These are phyloP conservation scores for Steccherinum ochraceum DNA, from an alignment of 768 basidiomycete genomes.

Conservation along the genomic window DNA sequence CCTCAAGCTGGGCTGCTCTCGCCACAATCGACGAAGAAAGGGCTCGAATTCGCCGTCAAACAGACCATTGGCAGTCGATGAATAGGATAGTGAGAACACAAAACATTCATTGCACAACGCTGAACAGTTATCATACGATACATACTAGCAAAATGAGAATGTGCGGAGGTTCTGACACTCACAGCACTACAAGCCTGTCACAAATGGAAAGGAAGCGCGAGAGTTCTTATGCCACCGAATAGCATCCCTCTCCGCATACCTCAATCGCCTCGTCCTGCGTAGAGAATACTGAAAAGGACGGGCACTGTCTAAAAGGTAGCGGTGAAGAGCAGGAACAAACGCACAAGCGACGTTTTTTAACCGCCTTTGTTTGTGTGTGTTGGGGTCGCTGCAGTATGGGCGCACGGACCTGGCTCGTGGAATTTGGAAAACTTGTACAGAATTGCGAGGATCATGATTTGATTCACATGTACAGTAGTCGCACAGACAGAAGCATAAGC, in stretches of 20 bases:
- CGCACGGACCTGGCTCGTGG: too few species aligned
- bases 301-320: constrained; percentile 75
- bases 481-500: neutral
- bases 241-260: constrained; percentile 52
- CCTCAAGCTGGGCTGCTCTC: too few species aligned
- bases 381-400: neutral
- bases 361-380: neutral
- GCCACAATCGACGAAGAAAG: too few species aligned
- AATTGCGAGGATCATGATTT: too few species aligned
- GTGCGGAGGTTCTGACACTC: constrained; percentile 62
- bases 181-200: constrained; percentile 35
- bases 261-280: constrained; percentile 62
- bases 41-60: too few species aligned
- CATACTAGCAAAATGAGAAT: constrained; percentile 27
- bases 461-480: too few species aligned
- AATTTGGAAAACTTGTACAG: too few species aligned
- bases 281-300: constrained; percentile 32
- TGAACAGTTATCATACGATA: too few species aligned
- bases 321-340: constrained; percentile 17
- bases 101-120: too few species aligned
- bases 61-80: too few species aligned
- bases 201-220: constrained; percentile 30
- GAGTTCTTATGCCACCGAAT: constrained; percentile 52
- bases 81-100: too few species aligned
- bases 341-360: neutral